A percentile compares a stretch with the other conserved stretches of the same genome.
Evolutionary conservation across 2,329 filamentous ascomycete genomes (phyloP).

Genomic region (Xylaria sp.): DNA sequence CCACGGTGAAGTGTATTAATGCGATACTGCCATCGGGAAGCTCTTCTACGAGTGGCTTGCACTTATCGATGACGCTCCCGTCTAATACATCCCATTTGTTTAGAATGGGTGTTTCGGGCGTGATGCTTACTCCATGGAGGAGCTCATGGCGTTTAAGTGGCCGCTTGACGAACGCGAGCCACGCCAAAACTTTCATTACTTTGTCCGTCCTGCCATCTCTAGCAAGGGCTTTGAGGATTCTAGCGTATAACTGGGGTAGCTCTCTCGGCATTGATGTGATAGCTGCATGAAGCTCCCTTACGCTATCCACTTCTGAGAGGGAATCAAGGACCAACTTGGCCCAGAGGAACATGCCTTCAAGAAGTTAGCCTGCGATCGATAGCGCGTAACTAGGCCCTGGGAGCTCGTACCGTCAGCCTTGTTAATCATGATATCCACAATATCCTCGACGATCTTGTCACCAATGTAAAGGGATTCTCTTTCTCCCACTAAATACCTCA

Average conservation of each 20-base stretch:
- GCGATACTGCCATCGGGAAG: neutral
- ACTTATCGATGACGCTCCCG: conserved; percentile 4
- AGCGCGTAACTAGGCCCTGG: neutral
- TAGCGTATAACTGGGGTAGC: conserved; percentile 3
- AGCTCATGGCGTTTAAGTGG: conserved; percentile 11
- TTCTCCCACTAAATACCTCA: conserved; percentile 1
- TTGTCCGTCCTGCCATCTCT: neutral
- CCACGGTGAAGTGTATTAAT: conserved; percentile 7
- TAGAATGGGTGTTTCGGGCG: neutral
- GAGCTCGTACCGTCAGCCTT: conserved; percentile 7
- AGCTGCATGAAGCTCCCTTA: conserved; percentile 7
- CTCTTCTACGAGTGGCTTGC: conserved; percentile 15
- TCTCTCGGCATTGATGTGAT: conserved; percentile 15
- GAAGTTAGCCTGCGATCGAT: neutral
- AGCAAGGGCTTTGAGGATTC: conserved; percentile 3
- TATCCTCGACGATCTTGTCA: neutral
- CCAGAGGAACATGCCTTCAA: conserved; percentile 13
- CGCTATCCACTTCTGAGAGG: conserved; percentile 7
- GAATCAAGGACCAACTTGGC: conserved; percentile 9
- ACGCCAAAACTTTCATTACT: conserved; percentile 11
- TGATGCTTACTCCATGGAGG: neutral
- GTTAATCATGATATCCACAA: neutral
- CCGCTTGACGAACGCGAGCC: conserved; percentile 4
- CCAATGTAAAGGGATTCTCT: neutral
- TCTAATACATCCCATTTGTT: conserved; percentile 1